These are phyloP conservation scores for Zizania latifolia DNA, from an alignment of 176 grass and related monocot species.

Conservation along the genomic window DNA sequence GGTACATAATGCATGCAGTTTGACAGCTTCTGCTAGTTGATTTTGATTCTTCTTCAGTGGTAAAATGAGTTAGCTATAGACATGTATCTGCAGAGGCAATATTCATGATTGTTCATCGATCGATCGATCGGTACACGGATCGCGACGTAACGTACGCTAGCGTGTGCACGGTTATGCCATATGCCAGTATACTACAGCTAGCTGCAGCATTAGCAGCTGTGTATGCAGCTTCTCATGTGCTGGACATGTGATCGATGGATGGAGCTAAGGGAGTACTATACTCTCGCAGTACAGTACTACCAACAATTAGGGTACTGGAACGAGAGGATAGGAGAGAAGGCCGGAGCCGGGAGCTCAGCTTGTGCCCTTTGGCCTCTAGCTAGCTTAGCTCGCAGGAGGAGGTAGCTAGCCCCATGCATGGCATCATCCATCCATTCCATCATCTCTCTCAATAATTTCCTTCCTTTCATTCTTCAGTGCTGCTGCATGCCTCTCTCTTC, in stretches of 20 bases:
- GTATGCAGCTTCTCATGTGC: slow-evolving; percentile 19
- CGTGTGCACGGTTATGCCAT: too few relatives aligned
- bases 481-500: slow-evolving; percentile 16
- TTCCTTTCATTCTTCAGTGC: slow-evolving; percentile 1
- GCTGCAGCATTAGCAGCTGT: not conserved
- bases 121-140: not conserved
- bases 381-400: not conserved
- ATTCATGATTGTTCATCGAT: not conserved
- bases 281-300: not conserved
- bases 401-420: not conserved
- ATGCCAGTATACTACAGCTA: not conserved
- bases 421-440: not conserved
- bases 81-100: not conserved
- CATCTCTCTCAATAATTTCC: slow-evolving; percentile 14
- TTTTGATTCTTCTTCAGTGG: not conserved
- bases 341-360: too few relatives aligned
- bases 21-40: not conserved
- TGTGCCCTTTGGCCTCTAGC: slow-evolving; percentile 1
- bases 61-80: not conserved
- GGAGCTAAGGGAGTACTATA: slow-evolving; percentile 9
- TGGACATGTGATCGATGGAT: slow-evolving; percentile 19
- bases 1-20: not conserved
- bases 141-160: too few relatives aligned
- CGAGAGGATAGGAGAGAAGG: not conserved
- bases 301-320: slow-evolving; percentile 1